These are phyloP conservation scores for Tephrocybe sp. DNA, from an alignment of 768 basidiomycete species.

Conservation along the genomic window DNA sequence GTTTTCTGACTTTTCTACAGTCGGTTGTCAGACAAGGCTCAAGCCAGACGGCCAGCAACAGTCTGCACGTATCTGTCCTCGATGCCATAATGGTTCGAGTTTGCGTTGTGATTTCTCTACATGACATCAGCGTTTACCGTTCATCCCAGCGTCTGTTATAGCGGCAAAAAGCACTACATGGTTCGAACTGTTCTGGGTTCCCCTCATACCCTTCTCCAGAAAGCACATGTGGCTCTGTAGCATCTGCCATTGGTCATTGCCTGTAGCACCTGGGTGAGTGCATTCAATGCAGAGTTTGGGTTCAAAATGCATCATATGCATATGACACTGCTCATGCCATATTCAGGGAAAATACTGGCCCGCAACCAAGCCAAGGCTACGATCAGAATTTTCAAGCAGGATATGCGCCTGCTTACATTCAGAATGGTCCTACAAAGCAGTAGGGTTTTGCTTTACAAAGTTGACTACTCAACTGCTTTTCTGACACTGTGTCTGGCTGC, in stretches of 20 bases:
- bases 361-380: constrained; percentile 24
- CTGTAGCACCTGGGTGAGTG: constrained; percentile 52
- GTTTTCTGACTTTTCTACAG: constrained; percentile 34
- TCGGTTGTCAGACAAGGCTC: constrained; percentile 64
- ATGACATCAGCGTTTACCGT: constrained; percentile 5
- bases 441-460: too few species aligned
- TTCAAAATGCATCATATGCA: too few species aligned
- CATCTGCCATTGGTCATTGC: constrained; percentile 67
- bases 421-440: constrained; percentile 20
- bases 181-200: constrained; percentile 79
- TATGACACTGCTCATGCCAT: background rate
- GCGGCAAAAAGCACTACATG: constrained; percentile 65
- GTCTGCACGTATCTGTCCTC: constrained; percentile 59
- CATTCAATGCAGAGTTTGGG: too few species aligned
- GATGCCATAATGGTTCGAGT: constrained; percentile 70
- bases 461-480: too few species aligned
- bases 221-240: constrained; percentile 70
- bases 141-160: constrained; percentile 51
- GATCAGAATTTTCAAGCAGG: constrained; percentile 33
- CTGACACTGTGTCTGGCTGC: too few species aligned
- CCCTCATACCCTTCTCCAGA: constrained; percentile 62
- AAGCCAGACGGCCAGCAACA: constrained; percentile 53
- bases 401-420: constrained; percentile 42
- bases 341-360: constrained; percentile 23
- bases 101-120: background rate